Percentiles rank a stretch among this genome's conserved stretches.
These are phyloP conservation scores for Fraxinus sp. DNA, from an alignment of 305 asterid species.

Conservation along the genomic window DNA sequence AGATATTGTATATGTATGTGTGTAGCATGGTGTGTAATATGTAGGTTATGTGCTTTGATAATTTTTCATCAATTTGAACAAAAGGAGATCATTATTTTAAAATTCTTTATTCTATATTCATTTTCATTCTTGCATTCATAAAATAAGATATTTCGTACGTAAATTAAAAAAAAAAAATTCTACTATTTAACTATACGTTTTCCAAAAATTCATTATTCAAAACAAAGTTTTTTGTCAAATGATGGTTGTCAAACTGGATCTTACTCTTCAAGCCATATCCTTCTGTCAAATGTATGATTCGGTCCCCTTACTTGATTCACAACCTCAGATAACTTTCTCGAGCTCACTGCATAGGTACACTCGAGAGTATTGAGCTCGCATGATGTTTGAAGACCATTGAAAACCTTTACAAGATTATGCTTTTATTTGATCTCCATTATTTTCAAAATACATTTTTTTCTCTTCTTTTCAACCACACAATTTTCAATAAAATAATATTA, in stretches of 20 bases:
- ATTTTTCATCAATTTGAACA: not conserved
- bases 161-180: too few species aligned
- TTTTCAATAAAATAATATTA: too few species aligned
- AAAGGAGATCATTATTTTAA: not conserved
- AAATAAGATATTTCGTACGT: too few species aligned
- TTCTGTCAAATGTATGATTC: not conserved
- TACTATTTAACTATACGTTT: too few species aligned
- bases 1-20: not conserved
- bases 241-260: too few species aligned
- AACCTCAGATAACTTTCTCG: not conserved
- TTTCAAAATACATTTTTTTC: too few species aligned
- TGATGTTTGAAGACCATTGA: not conserved
- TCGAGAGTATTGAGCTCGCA: not conserved
- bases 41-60: not conserved
- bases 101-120: too few species aligned
- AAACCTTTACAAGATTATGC: not conserved
- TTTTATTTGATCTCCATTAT: too few species aligned
- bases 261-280: not conserved
- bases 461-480: too few species aligned
- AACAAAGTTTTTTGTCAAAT: too few species aligned
- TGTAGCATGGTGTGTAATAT: not conserved
- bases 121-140: too few species aligned
- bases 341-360: not conserved
- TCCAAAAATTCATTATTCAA: too few species aligned
- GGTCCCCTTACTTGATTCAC: not conserved